Evolutionary conservation across 129 eudicot genomes (phyloP).

Genomic region (Flaveria sonorensis): DNA sequence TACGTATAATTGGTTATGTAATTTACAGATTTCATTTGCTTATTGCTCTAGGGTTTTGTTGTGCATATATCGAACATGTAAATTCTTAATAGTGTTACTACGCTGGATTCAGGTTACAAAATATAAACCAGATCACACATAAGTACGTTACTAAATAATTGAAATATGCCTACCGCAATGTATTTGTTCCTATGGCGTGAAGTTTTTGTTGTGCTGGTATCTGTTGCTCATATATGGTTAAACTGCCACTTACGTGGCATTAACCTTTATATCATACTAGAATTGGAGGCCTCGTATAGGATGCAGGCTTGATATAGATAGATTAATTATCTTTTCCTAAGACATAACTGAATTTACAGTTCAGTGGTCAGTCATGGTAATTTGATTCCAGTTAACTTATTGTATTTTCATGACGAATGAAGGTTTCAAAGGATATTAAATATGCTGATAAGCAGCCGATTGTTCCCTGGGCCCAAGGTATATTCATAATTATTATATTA

Average conservation of each 20-base stretch:
- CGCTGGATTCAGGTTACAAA: neutral
- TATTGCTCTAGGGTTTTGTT: neutral
- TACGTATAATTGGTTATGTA: too few relatives aligned
- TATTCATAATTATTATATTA: slow-evolving; percentile 12
- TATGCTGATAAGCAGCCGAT: slow-evolving; percentile 94
- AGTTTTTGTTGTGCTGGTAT: slow-evolving; percentile 6
- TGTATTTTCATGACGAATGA: slow-evolving; percentile 26
- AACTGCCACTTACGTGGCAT: neutral
- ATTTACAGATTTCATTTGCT: neutral
- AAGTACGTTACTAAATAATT: neutral
- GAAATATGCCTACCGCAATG: neutral
- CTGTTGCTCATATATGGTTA: neutral
- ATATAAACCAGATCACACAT: neutral
- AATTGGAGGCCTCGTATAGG: neutral
- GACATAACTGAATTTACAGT: neutral
- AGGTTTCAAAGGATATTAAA: slow-evolving; percentile 96
- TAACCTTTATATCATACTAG: neutral
- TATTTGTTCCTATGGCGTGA: neutral
- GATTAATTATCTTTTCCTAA: neutral
- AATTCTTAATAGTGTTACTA: neutral
- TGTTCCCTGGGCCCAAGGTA: slow-evolving; percentile 97
- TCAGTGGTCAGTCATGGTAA: slow-evolving; percentile 1
- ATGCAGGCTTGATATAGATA: neutral
- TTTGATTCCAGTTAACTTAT: slow-evolving; percentile 12
- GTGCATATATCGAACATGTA: neutral